Percentiles rank a stretch among this genome's conserved stretches.
Conservation (phyloP, 176 grass and related monocot species). For the Musa schizocarpa region DNA sequence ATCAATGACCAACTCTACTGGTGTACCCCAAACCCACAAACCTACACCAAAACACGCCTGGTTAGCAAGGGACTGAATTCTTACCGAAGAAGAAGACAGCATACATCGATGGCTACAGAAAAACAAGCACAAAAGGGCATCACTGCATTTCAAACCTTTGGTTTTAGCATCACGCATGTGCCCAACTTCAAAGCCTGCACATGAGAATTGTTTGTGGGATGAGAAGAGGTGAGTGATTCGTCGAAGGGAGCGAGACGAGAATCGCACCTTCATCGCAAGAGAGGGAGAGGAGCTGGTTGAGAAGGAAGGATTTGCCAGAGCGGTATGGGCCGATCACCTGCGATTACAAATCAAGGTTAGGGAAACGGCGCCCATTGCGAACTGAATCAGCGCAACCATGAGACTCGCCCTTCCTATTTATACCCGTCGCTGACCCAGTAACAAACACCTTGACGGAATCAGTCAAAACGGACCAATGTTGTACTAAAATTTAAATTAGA, state of each 20-base stretch:
- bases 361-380: too few species aligned
- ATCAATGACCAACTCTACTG: slow-evolving; percentile 56
- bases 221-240: neutral
- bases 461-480: too few species aligned
- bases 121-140: neutral
- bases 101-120: neutral
- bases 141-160: slow-evolving; percentile 42
- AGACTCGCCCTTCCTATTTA: too few species aligned
- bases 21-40: slow-evolving; percentile 87
- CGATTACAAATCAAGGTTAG: slow-evolving; percentile 8
- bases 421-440: too few species aligned
- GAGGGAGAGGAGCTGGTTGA: slow-evolving; percentile 86
- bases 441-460: too few species aligned
- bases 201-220: neutral
- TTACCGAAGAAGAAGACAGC: neutral
- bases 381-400: too few species aligned
- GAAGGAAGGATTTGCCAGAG: slow-evolving; percentile 90
- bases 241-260: neutral
- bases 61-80: neutral
- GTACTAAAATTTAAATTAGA: too few species aligned
- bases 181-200: slow-evolving; percentile 82
- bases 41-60: slow-evolving; percentile 32
- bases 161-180: slow-evolving; percentile 97
- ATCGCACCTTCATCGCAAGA: slow-evolving; percentile 62
- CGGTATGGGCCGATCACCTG: slow-evolving; percentile 87